phyloP scores from a whole-genome alignment of 495 filamentous ascomycete genomes.

The Xylaria sp. region DNA sequence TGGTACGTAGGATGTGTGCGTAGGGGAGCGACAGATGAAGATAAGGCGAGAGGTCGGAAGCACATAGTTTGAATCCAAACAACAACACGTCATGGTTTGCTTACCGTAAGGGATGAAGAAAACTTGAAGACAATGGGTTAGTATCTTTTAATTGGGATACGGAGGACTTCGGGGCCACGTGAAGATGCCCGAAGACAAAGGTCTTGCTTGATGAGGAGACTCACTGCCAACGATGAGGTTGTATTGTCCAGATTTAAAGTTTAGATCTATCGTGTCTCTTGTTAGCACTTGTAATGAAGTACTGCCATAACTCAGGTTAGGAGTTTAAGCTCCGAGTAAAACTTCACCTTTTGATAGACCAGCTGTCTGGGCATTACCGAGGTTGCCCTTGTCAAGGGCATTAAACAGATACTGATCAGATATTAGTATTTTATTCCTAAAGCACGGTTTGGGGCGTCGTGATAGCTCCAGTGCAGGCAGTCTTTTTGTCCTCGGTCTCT shows the following conservation, averaged over 20 bases:
- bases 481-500: neutral
- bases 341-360: constrained; percentile 52
- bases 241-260: constrained; percentile 69
- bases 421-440: constrained; percentile 10
- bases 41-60: neutral
- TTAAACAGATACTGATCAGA: constrained; percentile 61
- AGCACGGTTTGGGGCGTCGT: too few species aligned
- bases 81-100: constrained; percentile 6
- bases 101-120: constrained; percentile 75
- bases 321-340: neutral
- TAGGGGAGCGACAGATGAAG: neutral
- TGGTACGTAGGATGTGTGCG: neutral
- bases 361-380: constrained; percentile 74
- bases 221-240: constrained; percentile 67
- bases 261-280: constrained; percentile 50
- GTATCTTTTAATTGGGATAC: neutral
- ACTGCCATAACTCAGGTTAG: neutral
- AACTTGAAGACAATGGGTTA: constrained; percentile 37
- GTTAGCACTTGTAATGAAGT: constrained; percentile 1
- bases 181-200: neutral
- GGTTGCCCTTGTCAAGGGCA: constrained; percentile 70
- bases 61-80: neutral
- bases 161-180: too few species aligned
- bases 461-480: neutral
- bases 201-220: neutral